Base-by-base conservation (phyloP, 2,329 filamentous ascomycete species). In the Colletotrichum lupini region DNA sequence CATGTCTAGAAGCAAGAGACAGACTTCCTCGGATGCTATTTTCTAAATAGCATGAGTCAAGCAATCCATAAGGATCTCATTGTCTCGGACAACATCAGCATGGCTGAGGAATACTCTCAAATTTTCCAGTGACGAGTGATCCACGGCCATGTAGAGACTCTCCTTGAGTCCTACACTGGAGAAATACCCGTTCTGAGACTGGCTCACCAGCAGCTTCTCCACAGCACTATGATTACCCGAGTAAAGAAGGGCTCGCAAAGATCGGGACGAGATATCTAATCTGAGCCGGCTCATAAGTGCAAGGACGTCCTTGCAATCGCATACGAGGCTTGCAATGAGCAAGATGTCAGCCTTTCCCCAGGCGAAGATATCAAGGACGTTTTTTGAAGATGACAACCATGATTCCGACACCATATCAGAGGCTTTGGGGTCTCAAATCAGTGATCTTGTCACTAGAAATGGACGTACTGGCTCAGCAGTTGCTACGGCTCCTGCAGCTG, bases 401-500 rank as follows among this genome's bases (percentile, higher is more conserved):
- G 53, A 49, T n/a, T n/a, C 16, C 19, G 42, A n/a, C 1, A n/a
- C 19, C 42, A 22, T 49, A 5, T 49, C 19, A 11, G 42, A 49
- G 42, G 42, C 19, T 49, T n/a, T 49, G 42, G 42, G 42, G 2
- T 11, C 24, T 2, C 53, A 56, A 19, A 14, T 56, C 24, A 24
- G 26, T 14, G 53, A 30, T 28, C 53, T 56, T 6, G 75, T 74
- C 2, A 52, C 73, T 30, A 59, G 66, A 3, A 58, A 67, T 37
- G 69, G 28, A 26, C 53, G 60, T 30, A 56, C 56, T 14, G 53
- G 80, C 0, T 80, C 77, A 1, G 80, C 78, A 1, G 72, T 82
- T 0, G 76, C 81, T 1, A 82, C 80, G 1, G 79, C 81, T 0
- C 66, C 81, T 0, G 80, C 79, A 1, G 75, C 79, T 0, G 80